These are phyloP conservation scores for Globisporangium recalcitrans DNA, from an alignment of 352 stramenopile genomes.

Conservation along the genomic window DNA sequence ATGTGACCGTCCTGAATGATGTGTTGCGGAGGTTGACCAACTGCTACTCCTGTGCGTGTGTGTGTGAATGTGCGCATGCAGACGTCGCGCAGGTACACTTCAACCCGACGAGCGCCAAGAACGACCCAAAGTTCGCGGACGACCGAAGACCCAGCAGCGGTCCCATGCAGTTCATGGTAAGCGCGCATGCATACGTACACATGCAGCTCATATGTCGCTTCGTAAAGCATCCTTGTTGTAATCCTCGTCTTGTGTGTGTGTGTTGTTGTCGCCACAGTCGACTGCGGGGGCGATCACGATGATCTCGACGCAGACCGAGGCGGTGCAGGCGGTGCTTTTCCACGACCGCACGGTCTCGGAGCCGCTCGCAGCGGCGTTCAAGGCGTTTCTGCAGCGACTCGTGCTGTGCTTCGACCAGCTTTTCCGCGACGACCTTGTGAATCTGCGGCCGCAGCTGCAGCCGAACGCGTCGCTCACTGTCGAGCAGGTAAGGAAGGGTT, in stretches of 20 bases:
- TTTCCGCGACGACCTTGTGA: constrained; percentile 36
- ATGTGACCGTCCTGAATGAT: neutral
- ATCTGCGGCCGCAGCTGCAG: constrained; percentile 38
- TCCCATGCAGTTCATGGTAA: constrained; percentile 21
- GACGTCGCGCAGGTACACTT: constrained; percentile 73
- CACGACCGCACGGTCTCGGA: constrained; percentile 61
- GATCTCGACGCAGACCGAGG: constrained; percentile 58
- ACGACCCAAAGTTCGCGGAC: constrained; percentile 17
- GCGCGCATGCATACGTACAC: neutral
- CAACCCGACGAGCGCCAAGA: constrained; percentile 26
- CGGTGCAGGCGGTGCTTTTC: constrained; percentile 68
- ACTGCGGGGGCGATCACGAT: constrained; percentile 56
- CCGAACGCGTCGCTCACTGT: constrained; percentile 28
- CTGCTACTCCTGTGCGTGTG: neutral
- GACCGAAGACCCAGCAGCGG: constrained; percentile 14
- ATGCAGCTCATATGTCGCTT: neutral
- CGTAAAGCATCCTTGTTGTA: neutral
- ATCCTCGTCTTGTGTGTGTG: neutral
- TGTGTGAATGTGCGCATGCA: constrained; percentile 8
- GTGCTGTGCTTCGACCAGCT: constrained; percentile 42
- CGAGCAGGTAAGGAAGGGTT: constrained; percentile 19
- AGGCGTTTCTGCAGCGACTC: constrained; percentile 53
- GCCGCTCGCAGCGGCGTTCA: constrained; percentile 36
- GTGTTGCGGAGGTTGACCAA: no score
- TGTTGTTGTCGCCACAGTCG: constrained; percentile 17